A percentile compares a stretch with the other conserved stretches of the same genome.
These are phyloP conservation scores for Ogataea methylovora DNA, from an alignment of 805 yeast species.

Conservation along the genomic window DNA sequence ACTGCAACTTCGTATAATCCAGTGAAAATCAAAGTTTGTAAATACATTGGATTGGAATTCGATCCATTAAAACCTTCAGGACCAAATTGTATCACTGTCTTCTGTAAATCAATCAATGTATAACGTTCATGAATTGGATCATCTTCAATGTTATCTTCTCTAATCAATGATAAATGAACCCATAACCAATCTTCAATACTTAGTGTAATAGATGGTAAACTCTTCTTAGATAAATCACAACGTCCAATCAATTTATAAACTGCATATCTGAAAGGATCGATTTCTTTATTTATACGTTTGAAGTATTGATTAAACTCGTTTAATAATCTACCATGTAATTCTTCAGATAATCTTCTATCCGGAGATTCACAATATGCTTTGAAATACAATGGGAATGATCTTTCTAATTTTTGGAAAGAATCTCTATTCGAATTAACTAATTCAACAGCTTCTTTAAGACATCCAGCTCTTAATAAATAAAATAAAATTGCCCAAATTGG, in stretches of 20 bases:
- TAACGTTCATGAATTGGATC: conserved; percentile 64
- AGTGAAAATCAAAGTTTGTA: conserved; percentile 62
- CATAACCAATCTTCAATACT: conserved; percentile 96
- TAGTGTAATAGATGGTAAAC: conserved; percentile 57
- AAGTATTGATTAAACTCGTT: conserved; percentile 82
- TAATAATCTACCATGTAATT: conserved; percentile 60
- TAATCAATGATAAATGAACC: conserved; percentile 77
- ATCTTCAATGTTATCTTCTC: conserved; percentile 41
- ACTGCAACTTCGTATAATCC: conserved; percentile 83
- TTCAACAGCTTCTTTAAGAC: conserved; percentile 67
- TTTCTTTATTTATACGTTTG: conserved; percentile 49
- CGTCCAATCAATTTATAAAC: conserved; percentile 91
- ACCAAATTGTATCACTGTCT: conserved; percentile 64
- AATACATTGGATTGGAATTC: conserved; percentile 59
- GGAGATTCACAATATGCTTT: conserved; percentile 56
- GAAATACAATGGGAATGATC: conserved; percentile 73
- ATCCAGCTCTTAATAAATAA: conserved; percentile 80
- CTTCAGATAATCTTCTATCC: conserved; percentile 52
- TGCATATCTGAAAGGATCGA: conserved; percentile 87
- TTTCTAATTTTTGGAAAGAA: conserved; percentile 77
- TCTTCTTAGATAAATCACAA: conserved; percentile 63
- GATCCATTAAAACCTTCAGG: conserved; percentile 60
- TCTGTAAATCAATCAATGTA: conserved; percentile 66
- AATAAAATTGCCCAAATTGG: conserved; percentile 95
- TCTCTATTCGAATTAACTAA: conserved; percentile 57